Base-by-base conservation (phyloP, 108 stramenopile genomes). In the Nitzschia sp. region DNA sequence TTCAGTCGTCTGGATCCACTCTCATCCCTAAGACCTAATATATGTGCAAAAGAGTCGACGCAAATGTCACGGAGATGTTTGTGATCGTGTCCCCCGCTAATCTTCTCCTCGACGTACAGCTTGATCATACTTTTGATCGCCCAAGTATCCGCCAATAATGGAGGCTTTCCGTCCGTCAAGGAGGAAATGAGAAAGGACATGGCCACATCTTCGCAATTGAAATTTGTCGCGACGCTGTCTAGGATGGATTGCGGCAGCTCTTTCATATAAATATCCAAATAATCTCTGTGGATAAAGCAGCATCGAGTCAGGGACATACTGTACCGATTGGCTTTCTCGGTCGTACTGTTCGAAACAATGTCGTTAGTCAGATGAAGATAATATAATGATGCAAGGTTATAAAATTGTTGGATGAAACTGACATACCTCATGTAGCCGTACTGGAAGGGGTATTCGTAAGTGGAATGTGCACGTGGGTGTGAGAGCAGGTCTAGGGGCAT, bases 141-240 rank as follows among this genome's bases (percentile, higher is more conserved):
- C 93, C 93, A 94, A 34, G 76, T 77, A 52, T 94, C 90, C 15
- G 90, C 87, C 34, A 94, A 56, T 19, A 91, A 68, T 0, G 93
- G 88, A 3, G 86, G 85, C 44, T 75, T 72, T 1, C 90, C 93
- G 29, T 75, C 58, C 17, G 90, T 91, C 23, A 79, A 54, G 0
- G 86, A 77, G 4, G 89, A 90, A 25, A 94, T 78, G 46, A 86
- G 75, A 63, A 89, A 87, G 34, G 74, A 83, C 88, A 94, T 85
- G 54, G 90, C 90, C 65, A 94, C 84, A 41, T 94, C 93, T 72
- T 94, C 93, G 55, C 93, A 94, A 70, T 94, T 86, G 21, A 88
- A 81, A 54, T 88, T 53, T 4, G 66, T 53, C 3, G 70, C 85
- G 2, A 94, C 77, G n/a, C 50, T 70, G 44, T 77, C 60, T 35